Percentiles rank a stretch among this genome's conserved stretches.
These are phyloP conservation scores for Favolaschia claudopus DNA, from an alignment of 768 basidiomycete species.

Conservation along the genomic window DNA sequence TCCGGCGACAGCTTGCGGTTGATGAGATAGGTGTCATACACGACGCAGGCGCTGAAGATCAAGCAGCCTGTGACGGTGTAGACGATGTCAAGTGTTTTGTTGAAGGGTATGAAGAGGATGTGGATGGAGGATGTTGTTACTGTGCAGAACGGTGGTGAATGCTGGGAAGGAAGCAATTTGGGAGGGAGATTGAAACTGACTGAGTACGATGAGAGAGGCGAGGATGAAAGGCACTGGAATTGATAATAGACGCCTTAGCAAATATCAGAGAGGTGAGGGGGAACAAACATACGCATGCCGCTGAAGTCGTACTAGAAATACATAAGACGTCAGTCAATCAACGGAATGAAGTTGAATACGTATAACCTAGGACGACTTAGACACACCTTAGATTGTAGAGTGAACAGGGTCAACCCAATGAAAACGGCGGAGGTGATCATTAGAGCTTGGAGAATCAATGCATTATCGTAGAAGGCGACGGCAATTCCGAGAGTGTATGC, in stretches of 20 bases:
- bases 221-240: constrained; percentile 76
- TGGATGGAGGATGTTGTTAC: constrained; percentile 4
- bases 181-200: constrained; percentile 46
- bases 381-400: constrained; percentile 87
- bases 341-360: too few species aligned
- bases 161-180: not conserved
- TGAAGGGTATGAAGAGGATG: constrained; percentile 62
- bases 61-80: constrained; percentile 84
- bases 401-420: constrained; percentile 91
- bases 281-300: constrained; percentile 61
- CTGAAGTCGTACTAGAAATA: constrained; percentile 89
- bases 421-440: constrained; percentile 94
- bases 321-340: too few species aligned
- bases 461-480: constrained; percentile 74
- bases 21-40: constrained; percentile 91
- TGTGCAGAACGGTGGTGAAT: too few species aligned
- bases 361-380: not conserved
- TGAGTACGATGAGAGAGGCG: constrained; percentile 77
- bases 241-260: too few species aligned
- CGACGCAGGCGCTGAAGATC: constrained; percentile 88
- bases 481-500: constrained; percentile 87
- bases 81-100: constrained; percentile 77
- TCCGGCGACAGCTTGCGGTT: constrained; percentile 89
- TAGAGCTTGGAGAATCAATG: constrained; percentile 81
- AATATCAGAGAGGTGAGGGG: not conserved